Base-by-base conservation (phyloP, 441 rosid species). In the Oxalis stricta region DNA sequence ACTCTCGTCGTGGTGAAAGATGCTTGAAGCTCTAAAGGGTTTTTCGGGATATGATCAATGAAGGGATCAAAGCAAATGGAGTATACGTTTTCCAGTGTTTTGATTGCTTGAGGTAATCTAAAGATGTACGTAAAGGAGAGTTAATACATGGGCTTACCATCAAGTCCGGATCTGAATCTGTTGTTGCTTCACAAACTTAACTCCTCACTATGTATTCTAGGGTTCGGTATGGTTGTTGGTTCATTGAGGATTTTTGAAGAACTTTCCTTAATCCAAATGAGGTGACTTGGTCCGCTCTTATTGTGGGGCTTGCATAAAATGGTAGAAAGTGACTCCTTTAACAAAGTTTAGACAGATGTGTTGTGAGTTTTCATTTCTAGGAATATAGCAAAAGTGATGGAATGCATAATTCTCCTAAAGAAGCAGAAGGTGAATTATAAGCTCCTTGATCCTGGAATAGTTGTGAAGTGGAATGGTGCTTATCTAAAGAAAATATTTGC, bases 201-300 rank as follows among this genome's bases (percentile, higher is more conserved):
- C 73, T 66, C 40, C 67, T 75, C 36, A 75, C 72, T 13, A 75
- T 66, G 75, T 69, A 69, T 33, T 52, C 70, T 4, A 60, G n/a
- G 60, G 42, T 66, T 61, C 30, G 40, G 67, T 29, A 54, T 68
- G 20, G 46, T 59, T 1, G 65, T 63, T 41, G 63, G 66, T 47
- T 75, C 75, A 20, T 38, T 69, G 45, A 32, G 14, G 45, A 57
- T 53, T 49, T 70, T 70, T 61, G 28, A 58, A 45, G 17, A 21
- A 41, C 24, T 59, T 51, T 38, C 44, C n/a, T n/a, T 17, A 42
- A 30, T 10, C 71, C 69, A 1, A 70, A 61, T 41, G 56, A 36
- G 49, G 69, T 70, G 34, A 55, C 61, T 14, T 56, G 69, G 71
- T 65, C 72, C 15, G 59, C 71, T 55, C 50, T 70, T 42, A 46